Percentiles rank a stretch among this genome's conserved stretches.
phyloP scores from a whole-genome alignment of 345 rosid genomes.

The Boechera stricta region DNA sequence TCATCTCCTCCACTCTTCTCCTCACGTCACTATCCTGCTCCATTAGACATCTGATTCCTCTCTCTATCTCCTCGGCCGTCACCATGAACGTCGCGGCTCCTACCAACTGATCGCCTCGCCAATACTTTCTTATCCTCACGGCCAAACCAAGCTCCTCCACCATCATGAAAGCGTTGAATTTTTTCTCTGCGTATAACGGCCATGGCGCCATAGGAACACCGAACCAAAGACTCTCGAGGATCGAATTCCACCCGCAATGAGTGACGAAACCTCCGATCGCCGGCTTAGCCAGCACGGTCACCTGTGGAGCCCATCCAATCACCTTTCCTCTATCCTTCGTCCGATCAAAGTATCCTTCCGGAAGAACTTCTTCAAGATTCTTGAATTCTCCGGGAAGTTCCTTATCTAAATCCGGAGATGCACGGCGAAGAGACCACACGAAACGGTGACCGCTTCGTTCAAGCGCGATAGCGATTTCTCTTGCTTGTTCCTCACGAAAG shows the following conservation, averaged over 20 bases:
- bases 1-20: conserved; percentile 43
- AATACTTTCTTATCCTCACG: conserved; percentile 49
- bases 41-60: conserved; percentile 46
- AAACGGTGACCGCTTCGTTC: conserved; percentile 50
- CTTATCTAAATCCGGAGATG: not conserved
- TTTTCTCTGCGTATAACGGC: conserved; percentile 58
- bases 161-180: conserved; percentile 54
- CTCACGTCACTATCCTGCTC: conserved; percentile 40
- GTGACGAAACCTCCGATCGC: conserved; percentile 57
- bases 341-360: conserved; percentile 49
- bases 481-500: conserved; percentile 52
- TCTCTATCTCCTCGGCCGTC: conserved; percentile 48
- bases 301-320: conserved; percentile 64
- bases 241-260: conserved; percentile 72
- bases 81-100: conserved; percentile 1
- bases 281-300: conserved; percentile 42
- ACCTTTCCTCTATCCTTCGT: conserved; percentile 45
- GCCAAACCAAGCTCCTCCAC: conserved; percentile 52
- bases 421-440: conserved; percentile 57
- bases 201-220: conserved; percentile 57
- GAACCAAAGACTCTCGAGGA: conserved; percentile 58
- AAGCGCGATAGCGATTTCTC: conserved; percentile 51
- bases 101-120: not conserved
- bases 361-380: conserved; percentile 35
- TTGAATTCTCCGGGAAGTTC: conserved; percentile 33